Percentiles rank a stretch among this genome's conserved stretches.
These are phyloP conservation scores for Talaromyces sp. DNA, from an alignment of 2,329 filamentous ascomycete genomes.

Conservation along the genomic window DNA sequence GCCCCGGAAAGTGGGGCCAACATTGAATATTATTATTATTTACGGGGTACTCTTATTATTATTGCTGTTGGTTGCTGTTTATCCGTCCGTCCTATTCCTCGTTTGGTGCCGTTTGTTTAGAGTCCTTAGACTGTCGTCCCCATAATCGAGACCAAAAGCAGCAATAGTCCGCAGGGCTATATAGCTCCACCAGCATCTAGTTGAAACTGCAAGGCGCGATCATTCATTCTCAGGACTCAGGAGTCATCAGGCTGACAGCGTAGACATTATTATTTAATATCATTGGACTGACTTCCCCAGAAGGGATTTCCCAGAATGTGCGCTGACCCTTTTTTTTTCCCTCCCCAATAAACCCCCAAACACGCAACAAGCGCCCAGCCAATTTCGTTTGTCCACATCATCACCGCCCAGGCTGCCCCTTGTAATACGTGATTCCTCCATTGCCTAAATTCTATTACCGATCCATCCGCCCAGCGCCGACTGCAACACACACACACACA, in stretches of 20 bases:
- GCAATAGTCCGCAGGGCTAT: neutral
- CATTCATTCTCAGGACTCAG: too few relatives aligned
- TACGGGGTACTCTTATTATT: too few relatives aligned
- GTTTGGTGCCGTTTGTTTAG: neutral
- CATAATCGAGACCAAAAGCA: neutral
- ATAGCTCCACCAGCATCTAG: neutral
- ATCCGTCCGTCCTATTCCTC: too few relatives aligned
- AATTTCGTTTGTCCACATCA: constrained; percentile 1
- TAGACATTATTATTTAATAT: neutral
- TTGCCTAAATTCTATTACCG: neutral
- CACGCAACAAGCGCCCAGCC: neutral
- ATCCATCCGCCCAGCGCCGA: neutral
- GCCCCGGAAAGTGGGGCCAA: neutral
- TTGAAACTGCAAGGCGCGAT: neutral
- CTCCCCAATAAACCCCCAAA: too few relatives aligned
- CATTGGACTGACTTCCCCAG: too few relatives aligned
- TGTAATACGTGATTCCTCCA: neutral
- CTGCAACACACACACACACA: too few relatives aligned
- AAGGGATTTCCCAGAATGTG: neutral
- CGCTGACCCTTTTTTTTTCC: too few relatives aligned
- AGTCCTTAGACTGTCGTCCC: too few relatives aligned
- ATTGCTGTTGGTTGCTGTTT: too few relatives aligned
- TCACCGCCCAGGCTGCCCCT: neutral
- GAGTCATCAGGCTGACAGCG: neutral
- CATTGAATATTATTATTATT: too few relatives aligned